Conservation (phyloP, 108 stramenopile genomes). For the Epithemia pelagica region DNA sequence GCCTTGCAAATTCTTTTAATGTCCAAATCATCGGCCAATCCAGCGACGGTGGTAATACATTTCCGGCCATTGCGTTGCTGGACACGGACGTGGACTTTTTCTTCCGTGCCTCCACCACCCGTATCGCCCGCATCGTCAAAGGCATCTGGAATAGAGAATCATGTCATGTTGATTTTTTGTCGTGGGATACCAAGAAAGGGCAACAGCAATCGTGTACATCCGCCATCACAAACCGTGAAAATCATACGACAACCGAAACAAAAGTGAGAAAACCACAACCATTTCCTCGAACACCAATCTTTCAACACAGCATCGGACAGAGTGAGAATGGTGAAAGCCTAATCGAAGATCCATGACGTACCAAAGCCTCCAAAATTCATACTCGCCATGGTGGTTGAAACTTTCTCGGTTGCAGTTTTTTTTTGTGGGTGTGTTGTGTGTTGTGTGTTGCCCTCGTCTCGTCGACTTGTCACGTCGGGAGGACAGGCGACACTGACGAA, state of each 20-base stretch:
- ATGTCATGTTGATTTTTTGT: no score
- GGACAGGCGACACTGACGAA: no score
- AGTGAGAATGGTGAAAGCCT: no score
- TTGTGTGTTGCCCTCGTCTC: no score
- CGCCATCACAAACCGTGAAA: no score
- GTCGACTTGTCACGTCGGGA: no score
- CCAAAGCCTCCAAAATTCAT: slow-evolving; percentile 11
- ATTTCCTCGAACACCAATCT: no score
- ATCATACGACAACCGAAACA: no score
- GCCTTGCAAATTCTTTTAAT: slow-evolving; percentile 97
- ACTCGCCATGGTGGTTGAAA: not conserved
- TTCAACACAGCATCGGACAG: no score
- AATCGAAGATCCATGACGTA: no score
- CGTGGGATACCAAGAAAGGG: not conserved
- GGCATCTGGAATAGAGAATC: slow-evolving; percentile 49
- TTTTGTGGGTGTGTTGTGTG: no score
- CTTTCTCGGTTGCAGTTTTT: not conserved
- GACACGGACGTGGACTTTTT: slow-evolving; percentile 97
- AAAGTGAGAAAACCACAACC: no score
- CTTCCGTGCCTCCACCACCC: slow-evolving; percentile 46
- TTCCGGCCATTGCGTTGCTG: slow-evolving; percentile 98
- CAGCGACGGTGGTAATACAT: slow-evolving; percentile 97
- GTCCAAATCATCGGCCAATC: slow-evolving; percentile 96
- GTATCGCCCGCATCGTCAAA: slow-evolving; percentile 83
- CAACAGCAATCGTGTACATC: not conserved